phyloP scores from a whole-genome alignment of 1,284 basidiomycete species.

The Fomitopsis betulina region DNA sequence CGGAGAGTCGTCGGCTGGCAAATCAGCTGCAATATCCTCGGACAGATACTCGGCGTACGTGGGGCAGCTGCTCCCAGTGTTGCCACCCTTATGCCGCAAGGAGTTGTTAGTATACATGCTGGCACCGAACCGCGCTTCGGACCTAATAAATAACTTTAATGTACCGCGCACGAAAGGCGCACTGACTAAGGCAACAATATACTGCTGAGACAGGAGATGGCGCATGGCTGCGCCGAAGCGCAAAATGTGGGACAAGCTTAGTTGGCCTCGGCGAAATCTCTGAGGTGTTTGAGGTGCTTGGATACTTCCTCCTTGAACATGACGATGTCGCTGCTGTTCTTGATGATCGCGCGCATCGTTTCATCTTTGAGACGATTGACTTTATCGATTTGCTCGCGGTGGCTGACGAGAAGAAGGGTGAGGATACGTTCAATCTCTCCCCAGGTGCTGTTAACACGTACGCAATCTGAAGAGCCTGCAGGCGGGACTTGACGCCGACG shows the following conservation, averaged over 20 bases:
- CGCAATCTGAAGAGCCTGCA: conserved; percentile 61
- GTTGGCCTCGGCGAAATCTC: conserved; percentile 60
- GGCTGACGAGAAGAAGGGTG: conserved; percentile 36
- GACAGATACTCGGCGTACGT: not conserved
- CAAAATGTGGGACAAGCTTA: conserved; percentile 17
- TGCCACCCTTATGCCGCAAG: not conserved
- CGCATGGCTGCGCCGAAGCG: not conserved
- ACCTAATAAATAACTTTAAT: not conserved
- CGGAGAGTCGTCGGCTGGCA: not conserved
- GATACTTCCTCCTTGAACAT: conserved; percentile 75
- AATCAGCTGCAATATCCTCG: conserved; percentile 4
- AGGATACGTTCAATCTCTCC: not conserved
- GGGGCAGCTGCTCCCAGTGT: not conserved
- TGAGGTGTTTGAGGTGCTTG: conserved; percentile 57
- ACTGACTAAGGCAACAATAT: conserved; percentile 4
- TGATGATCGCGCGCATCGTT: conserved; percentile 72
- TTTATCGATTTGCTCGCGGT: conserved; percentile 72
- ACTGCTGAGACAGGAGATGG: not conserved
- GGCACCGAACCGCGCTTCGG: not conserved
- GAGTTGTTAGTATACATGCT: not conserved
- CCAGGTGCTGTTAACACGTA: conserved; percentile 20
- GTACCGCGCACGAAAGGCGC: not conserved
- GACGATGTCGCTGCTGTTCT: conserved; percentile 75
- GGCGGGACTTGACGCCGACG: conserved; percentile 70
- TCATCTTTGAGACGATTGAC: conserved; percentile 68